These are phyloP conservation scores for Combretum micranthum DNA, from an alignment of 345 rosid species.

Conservation along the genomic window DNA sequence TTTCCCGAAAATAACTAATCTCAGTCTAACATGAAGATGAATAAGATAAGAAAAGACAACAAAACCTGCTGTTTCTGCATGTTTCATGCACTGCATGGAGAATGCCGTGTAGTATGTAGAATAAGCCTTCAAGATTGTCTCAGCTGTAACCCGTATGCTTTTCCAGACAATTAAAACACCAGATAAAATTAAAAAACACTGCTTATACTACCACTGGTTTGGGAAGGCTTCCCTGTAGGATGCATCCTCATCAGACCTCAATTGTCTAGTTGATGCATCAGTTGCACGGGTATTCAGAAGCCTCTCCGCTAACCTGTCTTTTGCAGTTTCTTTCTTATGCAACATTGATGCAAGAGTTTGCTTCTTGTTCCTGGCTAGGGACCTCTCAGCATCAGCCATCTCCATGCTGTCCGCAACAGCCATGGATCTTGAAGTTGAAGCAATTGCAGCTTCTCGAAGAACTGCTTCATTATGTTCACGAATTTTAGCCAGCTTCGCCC, in stretches of 20 bases:
- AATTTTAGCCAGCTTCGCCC: constrained; percentile 67
- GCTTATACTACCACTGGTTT: constrained; percentile 62
- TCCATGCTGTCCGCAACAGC: constrained; percentile 34
- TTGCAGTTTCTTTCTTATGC: constrained; percentile 54
- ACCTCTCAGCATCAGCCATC: constrained; percentile 19
- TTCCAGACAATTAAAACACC: too few species aligned
- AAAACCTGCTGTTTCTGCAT: too few species aligned
- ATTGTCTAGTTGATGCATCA: constrained; percentile 42
- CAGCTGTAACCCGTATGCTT: too few species aligned
- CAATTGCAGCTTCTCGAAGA: constrained; percentile 66
- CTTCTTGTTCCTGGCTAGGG: constrained; percentile 40
- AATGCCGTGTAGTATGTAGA: too few species aligned
- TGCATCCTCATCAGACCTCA: constrained; percentile 48
- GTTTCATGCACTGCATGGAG: too few species aligned
- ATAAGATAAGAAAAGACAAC: too few species aligned
- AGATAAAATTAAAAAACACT: too few species aligned
- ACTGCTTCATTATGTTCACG: constrained; percentile 73
- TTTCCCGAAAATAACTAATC: too few species aligned
- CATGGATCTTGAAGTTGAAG: constrained; percentile 67
- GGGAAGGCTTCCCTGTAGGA: constrained; percentile 63
- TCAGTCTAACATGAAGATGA: too few species aligned
- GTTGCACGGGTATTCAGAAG: constrained; percentile 41
- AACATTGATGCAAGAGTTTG: constrained; percentile 55
- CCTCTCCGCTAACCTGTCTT: constrained; percentile 53
- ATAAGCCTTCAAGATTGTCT: too few species aligned